Percentiles rank a stretch among this genome's conserved stretches.
phyloP scores from a whole-genome alignment of 2,329 filamentous ascomycete species.

The Hirsutella rhossiliensis region DNA sequence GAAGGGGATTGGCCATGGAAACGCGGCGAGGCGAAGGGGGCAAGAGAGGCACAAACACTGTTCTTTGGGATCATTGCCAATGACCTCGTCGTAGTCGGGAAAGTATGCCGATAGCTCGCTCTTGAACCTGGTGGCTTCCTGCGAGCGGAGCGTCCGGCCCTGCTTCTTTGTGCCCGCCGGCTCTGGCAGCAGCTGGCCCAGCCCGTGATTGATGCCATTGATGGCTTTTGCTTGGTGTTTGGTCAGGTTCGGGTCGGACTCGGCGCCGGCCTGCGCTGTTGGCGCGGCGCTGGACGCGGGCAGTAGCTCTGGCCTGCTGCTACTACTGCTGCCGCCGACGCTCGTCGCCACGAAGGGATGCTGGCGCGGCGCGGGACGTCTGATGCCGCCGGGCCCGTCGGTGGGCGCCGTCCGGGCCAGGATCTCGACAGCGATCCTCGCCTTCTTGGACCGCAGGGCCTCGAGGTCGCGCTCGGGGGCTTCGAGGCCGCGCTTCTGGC shows the following conservation, averaged over 20 bases:
- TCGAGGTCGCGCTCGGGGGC: constrained; percentile 30
- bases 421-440: constrained; percentile 42
- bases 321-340: constrained; percentile 8
- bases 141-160: constrained; percentile 70
- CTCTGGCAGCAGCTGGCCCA: constrained; percentile 40
- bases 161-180: constrained; percentile 38
- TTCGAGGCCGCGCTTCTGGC: constrained; percentile 38
- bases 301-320: constrained; percentile 3
- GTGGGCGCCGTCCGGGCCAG: constrained; percentile 15
- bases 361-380: constrained; percentile 12
- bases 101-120: constrained; percentile 89
- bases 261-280: not conserved
- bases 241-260: constrained; percentile 22
- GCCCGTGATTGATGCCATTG: constrained; percentile 50
- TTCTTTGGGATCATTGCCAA: constrained; percentile 73
- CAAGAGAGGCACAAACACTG: constrained; percentile 47
- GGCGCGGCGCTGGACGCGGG: not conserved
- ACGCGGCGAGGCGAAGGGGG: not conserved
- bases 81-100: constrained; percentile 85
- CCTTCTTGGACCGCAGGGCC: constrained; percentile 33
- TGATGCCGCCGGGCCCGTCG: constrained; percentile 10
- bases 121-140: constrained; percentile 76
- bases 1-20: not conserved
- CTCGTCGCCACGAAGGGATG: constrained; percentile 2
- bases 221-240: constrained; percentile 45